phyloP scores from a whole-genome alignment of 2,329 filamentous ascomycete species.

The Ceratocystis huliohia region DNA sequence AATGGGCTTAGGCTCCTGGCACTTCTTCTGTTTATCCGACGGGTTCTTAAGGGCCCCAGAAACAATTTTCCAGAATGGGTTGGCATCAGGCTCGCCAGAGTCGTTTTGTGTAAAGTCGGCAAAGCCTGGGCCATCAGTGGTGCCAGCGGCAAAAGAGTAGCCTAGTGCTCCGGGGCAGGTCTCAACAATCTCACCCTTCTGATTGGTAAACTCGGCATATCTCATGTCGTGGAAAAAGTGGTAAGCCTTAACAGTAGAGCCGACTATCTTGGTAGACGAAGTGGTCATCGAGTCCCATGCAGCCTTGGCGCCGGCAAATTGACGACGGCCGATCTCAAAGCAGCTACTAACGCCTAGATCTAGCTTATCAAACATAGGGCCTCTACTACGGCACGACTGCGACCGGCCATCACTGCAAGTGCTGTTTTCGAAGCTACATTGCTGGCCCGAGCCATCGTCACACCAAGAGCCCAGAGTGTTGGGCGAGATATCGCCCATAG shows the following conservation, averaged over 20 bases:
- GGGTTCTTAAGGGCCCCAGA: constrained; percentile 58
- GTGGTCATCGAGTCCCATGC: constrained; percentile 35
- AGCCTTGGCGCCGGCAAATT: constrained; percentile 46
- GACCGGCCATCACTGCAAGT: constrained; percentile 58
- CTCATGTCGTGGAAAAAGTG: constrained; percentile 73
- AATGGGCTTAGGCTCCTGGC: constrained; percentile 71
- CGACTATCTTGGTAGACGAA: constrained; percentile 40
- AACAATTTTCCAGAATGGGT: constrained; percentile 67
- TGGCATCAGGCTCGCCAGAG: constrained; percentile 53
- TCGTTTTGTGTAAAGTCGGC: constrained; percentile 85
- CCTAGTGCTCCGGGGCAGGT: constrained; percentile 80
- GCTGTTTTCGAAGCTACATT: constrained; percentile 62
- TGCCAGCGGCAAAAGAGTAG: constrained; percentile 82
- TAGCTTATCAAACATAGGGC: constrained; percentile 51
- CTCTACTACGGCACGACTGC: constrained; percentile 57
- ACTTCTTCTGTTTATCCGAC: constrained; percentile 53
- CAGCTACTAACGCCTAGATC: constrained; percentile 65
- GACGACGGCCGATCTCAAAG: constrained; percentile 58
- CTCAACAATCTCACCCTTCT: constrained; percentile 55
- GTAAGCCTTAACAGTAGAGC: constrained; percentile 58
- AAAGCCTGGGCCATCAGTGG: constrained; percentile 72
- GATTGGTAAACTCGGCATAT: constrained; percentile 56
- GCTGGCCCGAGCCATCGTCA: constrained; percentile 61
- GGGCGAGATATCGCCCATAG: constrained; percentile 78
- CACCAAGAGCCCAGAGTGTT: constrained; percentile 78